A percentile compares a stretch with the other conserved stretches of the same genome.
Conservation (phyloP, 805 yeast species). For the Kluyveromyces nonfermentans region DNA sequence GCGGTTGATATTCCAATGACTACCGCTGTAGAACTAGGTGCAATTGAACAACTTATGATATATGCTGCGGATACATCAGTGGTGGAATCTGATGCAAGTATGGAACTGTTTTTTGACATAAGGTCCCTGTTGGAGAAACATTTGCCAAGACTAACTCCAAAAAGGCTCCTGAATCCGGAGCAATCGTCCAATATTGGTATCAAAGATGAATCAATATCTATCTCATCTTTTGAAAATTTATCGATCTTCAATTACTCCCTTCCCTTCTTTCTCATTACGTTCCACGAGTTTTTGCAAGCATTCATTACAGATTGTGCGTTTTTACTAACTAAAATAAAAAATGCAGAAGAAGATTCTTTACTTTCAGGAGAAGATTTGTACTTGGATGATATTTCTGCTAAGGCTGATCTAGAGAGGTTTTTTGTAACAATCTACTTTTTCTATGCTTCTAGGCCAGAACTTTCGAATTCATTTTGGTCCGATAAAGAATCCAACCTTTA, state of each 20-base stretch:
- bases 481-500: slow-evolving; percentile 55
- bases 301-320: slow-evolving; percentile 59
- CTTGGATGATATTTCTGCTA: slow-evolving; percentile 54
- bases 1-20: slow-evolving; percentile 54
- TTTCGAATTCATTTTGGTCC: slow-evolving; percentile 57
- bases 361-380: slow-evolving; percentile 48
- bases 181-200: slow-evolving; percentile 2
- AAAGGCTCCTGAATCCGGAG: slow-evolving; percentile 41
- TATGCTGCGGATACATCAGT: slow-evolving; percentile 47
- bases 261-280: slow-evolving; percentile 31
- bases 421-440: slow-evolving; percentile 65
- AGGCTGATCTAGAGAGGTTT: slow-evolving; percentile 82
- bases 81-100: slow-evolving; percentile 30
- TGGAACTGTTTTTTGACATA: slow-evolving; percentile 51
- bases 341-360: slow-evolving; percentile 64
- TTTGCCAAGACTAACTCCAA: slow-evolving; percentile 47
- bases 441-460: slow-evolving; percentile 50
- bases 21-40: slow-evolving; percentile 51
- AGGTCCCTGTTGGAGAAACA: slow-evolving; percentile 58
- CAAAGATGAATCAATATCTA: slow-evolving; percentile 1
- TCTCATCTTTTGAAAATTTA: slow-evolving; percentile 7
- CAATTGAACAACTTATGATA: slow-evolving; percentile 57
- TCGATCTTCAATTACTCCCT: slow-evolving; percentile 19
- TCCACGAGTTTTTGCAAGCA: slow-evolving; percentile 43
- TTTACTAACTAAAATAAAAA: slow-evolving; percentile 55